Percentiles rank a stretch among this genome's conserved stretches.
Evolutionary conservation across 441 rosid genomes (phyloP).

Genomic region (Pelargonium fulgidum): DNA sequence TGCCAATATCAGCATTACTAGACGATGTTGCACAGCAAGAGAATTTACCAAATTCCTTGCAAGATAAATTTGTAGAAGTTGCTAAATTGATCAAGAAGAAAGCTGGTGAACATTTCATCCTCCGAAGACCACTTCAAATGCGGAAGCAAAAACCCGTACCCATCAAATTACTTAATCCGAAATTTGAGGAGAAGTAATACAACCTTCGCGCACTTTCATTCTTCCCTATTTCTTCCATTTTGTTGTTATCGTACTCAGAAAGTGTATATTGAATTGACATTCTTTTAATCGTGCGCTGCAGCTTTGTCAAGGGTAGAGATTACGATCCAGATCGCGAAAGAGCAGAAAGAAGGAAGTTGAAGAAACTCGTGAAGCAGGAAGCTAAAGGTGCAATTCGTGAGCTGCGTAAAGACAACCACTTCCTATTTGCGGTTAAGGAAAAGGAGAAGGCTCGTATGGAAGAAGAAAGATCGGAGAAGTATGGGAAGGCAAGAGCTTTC

Average conservation of each 20-base stretch:
- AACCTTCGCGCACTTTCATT: neutral
- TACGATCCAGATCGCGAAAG: constrained; percentile 79
- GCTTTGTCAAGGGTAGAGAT: constrained; percentile 79
- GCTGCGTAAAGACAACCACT: constrained; percentile 71
- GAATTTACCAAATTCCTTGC: constrained; percentile 45
- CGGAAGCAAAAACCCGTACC: constrained; percentile 69
- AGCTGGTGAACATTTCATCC: constrained; percentile 32
- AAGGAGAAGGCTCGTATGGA: constrained; percentile 37
- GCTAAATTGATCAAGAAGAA: constrained; percentile 52
- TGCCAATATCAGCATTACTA: constrained; percentile 46
- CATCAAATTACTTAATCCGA: constrained; percentile 60
- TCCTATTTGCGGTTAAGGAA: constrained; percentile 53
- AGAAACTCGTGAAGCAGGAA: constrained; percentile 46
- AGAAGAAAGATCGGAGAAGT: constrained; percentile 62
- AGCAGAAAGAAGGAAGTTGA: constrained; percentile 54
- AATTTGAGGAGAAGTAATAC: constrained; percentile 73
- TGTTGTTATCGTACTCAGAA: neutral
- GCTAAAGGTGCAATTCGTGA: constrained; percentile 71
- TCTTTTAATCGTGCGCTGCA: constrained; percentile 36
- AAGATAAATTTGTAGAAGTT: constrained; percentile 41
- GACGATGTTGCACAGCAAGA: constrained; percentile 46
- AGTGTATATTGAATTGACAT: neutral
- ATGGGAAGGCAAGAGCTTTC: constrained; percentile 61
- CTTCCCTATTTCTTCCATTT: neutral
- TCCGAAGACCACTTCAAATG: constrained; percentile 68